phyloP scores from a whole-genome alignment of 768 basidiomycete genomes.

The Leccinum imitatum region DNA sequence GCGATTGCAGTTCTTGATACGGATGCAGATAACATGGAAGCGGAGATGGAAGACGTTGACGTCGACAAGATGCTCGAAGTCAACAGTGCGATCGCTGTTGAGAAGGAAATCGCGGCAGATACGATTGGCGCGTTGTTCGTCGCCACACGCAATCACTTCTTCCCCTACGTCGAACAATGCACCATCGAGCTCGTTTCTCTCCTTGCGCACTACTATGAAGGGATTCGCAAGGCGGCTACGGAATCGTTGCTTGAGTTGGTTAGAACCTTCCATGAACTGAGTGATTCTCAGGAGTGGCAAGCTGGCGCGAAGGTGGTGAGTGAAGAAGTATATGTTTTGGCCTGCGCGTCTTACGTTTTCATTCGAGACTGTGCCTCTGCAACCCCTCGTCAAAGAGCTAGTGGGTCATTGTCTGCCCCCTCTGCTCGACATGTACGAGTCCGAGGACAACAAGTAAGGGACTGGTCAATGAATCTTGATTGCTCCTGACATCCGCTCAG shows the following conservation, averaged over 20 bases:
- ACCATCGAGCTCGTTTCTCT: conserved; percentile 77
- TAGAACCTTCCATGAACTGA: conserved; percentile 88
- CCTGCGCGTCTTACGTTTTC: conserved; percentile 10
- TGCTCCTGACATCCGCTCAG: conserved; percentile 40
- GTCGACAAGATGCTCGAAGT: conserved; percentile 88
- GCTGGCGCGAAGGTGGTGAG: conserved; percentile 67
- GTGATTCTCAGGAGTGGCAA: conserved; percentile 79
- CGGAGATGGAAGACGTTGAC: conserved; percentile 77
- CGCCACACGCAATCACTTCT: conserved; percentile 78
- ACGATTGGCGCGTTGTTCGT: conserved; percentile 90
- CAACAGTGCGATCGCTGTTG: conserved; percentile 94
- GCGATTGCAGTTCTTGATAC: conserved; percentile 61
- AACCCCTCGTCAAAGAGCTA: conserved; percentile 73
- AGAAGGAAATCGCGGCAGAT: conserved; percentile 99
- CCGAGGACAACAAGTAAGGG: conserved; percentile 96
- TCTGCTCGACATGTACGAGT: conserved; percentile 85
- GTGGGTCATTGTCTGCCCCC: conserved; percentile 70
- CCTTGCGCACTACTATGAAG: conserved; percentile 93
- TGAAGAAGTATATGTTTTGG: conserved; percentile 10
- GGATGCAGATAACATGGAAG: conserved; percentile 53
- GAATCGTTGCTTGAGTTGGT: conserved; percentile 87
- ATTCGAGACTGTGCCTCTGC: conserved; percentile 47
- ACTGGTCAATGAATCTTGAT: conserved; percentile 1
- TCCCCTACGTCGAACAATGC: conserved; percentile 85
- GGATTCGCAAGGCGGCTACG: conserved; percentile 91